Evolutionary conservation across 257 asterid genomes (phyloP).

Genomic region (Cruciata laevipes): DNA sequence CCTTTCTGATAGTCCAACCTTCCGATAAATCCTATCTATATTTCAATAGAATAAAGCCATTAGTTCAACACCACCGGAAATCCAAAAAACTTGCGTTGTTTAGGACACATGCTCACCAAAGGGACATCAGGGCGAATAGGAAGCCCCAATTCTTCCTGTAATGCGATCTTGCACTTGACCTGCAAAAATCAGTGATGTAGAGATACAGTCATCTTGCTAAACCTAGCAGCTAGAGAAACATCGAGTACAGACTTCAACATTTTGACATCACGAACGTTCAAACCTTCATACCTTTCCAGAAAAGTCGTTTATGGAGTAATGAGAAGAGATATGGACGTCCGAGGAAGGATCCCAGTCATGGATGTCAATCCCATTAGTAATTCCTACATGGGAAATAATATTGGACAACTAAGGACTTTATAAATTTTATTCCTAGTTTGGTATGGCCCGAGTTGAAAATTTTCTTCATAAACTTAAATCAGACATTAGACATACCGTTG

Average conservation of each 20-base stretch:
- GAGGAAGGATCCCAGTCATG: slow-evolving; percentile 81
- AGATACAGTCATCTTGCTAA: not conserved
- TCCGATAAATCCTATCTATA: slow-evolving; percentile 93
- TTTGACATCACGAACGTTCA: not conserved
- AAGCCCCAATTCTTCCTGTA: slow-evolving; percentile 91
- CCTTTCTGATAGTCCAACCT: slow-evolving; percentile 97
- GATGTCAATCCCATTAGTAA: slow-evolving; percentile 78
- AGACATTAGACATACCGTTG: slow-evolving; percentile 41
- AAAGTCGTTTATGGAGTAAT: slow-evolving; percentile 64
- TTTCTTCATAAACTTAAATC: not conserved
- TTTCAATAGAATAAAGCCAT: slow-evolving; percentile 10
- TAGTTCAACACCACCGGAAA: slow-evolving; percentile 12
- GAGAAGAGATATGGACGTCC: slow-evolving; percentile 53
- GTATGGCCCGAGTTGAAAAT: not conserved
- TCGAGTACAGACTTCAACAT: not conserved
- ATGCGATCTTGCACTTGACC: slow-evolving; percentile 67
- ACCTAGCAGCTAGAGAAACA: slow-evolving; percentile 2
- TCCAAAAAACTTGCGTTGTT: not conserved
- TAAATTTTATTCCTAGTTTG: not conserved
- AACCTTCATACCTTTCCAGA: slow-evolving; percentile 73
- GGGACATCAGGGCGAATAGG: slow-evolving; percentile 78
- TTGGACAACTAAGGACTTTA: not conserved
- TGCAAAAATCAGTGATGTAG: slow-evolving; percentile 21
- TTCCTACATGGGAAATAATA: slow-evolving; percentile 43
- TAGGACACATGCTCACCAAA: slow-evolving; percentile 46